A percentile compares a stretch with the other conserved stretches of the same genome.
Evolutionary conservation across 1,139 yeast genomes (phyloP).

Genomic region (Hanseniaspora uvarum): DNA sequence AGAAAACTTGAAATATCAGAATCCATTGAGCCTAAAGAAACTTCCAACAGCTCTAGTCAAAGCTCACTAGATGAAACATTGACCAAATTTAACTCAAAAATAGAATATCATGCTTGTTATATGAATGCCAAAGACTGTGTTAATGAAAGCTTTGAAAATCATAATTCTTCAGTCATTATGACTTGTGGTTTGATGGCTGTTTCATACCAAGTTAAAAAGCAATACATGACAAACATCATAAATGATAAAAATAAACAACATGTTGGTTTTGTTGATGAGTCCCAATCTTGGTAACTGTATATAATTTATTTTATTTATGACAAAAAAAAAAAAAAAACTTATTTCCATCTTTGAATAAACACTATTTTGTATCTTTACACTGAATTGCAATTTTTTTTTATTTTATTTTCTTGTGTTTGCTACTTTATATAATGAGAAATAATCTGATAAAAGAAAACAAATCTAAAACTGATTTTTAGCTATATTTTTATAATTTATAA

Average conservation of each 20-base stretch:
- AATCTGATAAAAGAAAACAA: too few species aligned
- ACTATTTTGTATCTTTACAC: too few species aligned
- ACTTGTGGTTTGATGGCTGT: conserved; percentile 44
- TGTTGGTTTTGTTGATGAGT: conserved; percentile 13
- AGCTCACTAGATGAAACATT: background rate
- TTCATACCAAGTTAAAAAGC: conserved; percentile 43
- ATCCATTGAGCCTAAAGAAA: background rate
- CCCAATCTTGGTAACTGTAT: conserved; percentile 16
- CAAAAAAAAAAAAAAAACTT: background rate
- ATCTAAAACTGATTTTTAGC: too few species aligned
- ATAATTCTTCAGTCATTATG: conserved; percentile 36
- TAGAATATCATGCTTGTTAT: conserved; percentile 41
- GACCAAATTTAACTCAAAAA: conserved; percentile 21
- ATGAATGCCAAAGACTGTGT: conserved; percentile 38
- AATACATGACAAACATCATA: conserved; percentile 21
- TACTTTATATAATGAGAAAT: too few species aligned
- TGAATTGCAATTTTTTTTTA: too few species aligned
- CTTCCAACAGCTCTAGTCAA: conserved; percentile 2
- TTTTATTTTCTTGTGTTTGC: too few species aligned
- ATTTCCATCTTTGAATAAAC: too few species aligned
- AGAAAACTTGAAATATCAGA: conserved; percentile 28
- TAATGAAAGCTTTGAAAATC: conserved; percentile 33
- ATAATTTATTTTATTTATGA: background rate
- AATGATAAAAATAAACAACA: background rate
- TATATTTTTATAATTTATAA: too few species aligned